Conservation (phyloP, 805 yeast genomes). For the Kuraishia borneana region DNA sequence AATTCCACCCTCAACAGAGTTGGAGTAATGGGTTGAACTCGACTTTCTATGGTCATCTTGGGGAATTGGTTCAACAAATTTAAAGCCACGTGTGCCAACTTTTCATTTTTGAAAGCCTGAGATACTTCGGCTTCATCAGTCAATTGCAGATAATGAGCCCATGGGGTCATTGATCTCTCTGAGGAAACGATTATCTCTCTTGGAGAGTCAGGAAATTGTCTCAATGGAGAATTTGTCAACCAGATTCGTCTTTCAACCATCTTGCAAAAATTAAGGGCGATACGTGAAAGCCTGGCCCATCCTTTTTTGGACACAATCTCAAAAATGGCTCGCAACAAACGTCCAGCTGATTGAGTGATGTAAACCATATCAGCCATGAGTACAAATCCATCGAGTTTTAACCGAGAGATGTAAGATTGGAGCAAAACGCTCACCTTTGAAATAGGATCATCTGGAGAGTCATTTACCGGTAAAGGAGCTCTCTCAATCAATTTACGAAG, state of each 20-base stretch:
- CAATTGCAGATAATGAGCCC: conserved; percentile 64
- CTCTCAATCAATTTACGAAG: conserved; percentile 53
- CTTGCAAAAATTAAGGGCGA: conserved; percentile 55
- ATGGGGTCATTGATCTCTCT: conserved; percentile 76
- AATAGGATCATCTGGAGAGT: conserved; percentile 52
- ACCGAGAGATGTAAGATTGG: conserved; percentile 77
- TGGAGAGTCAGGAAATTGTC: conserved; percentile 74
- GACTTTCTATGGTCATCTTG: conserved; percentile 41
- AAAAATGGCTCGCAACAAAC: conserved; percentile 75
- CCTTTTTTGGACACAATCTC: conserved; percentile 62
- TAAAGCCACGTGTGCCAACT: conserved; percentile 47
- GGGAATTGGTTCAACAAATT: conserved; percentile 69
- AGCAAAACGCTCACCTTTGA: conserved; percentile 73
- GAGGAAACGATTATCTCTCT: conserved; percentile 56
- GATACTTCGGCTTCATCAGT: conserved; percentile 66
- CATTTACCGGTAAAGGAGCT: conserved; percentile 83
- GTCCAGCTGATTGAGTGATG: conserved; percentile 85
- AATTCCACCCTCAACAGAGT: conserved; percentile 55
- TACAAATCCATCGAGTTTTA: conserved; percentile 79
- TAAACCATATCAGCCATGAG: conserved; percentile 88
- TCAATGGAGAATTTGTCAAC: conserved; percentile 74
- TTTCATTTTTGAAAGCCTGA: conserved; percentile 65
- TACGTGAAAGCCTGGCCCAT: conserved; percentile 58
- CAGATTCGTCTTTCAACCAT: conserved; percentile 78
- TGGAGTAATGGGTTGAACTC: conserved; percentile 70